phyloP scores from a whole-genome alignment of 805 yeast species.

The Phaffomyces opuntiae region DNA sequence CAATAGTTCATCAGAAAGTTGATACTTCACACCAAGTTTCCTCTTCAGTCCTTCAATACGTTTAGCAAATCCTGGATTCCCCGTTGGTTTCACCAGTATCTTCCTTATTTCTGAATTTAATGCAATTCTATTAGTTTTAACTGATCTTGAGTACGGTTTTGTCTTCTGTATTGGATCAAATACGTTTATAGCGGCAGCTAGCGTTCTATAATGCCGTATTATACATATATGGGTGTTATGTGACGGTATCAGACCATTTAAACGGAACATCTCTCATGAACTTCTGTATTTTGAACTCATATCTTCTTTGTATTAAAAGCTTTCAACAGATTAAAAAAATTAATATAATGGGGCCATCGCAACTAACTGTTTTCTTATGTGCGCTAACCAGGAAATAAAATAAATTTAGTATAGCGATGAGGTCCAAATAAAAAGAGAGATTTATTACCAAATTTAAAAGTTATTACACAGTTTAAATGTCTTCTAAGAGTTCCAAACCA shows the following conservation, averaged over 20 bases:
- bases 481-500: conserved; percentile 3
- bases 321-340: background rate
- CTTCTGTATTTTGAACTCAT: no score
- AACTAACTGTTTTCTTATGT: background rate
- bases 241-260: background rate
- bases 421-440: background rate
- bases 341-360: background rate
- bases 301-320: no score
- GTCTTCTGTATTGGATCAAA: conserved; percentile 2
- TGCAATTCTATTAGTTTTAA: background rate
- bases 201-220: conserved; percentile 4
- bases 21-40: background rate
- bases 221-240: no score
- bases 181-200: background rate
- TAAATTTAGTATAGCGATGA: background rate
- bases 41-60: conserved; percentile 1
- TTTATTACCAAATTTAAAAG: background rate
- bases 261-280: no score
- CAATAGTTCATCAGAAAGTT: conserved; percentile 12
- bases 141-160: background rate
- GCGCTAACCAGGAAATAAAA: background rate
- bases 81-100: background rate
- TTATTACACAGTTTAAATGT: background rate
- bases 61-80: background rate
- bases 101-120: background rate